Percentiles rank a stretch among this genome's conserved stretches.
Conservation (phyloP, 345 rosid genomes). For the Eucalyptus erythrocorys region DNA sequence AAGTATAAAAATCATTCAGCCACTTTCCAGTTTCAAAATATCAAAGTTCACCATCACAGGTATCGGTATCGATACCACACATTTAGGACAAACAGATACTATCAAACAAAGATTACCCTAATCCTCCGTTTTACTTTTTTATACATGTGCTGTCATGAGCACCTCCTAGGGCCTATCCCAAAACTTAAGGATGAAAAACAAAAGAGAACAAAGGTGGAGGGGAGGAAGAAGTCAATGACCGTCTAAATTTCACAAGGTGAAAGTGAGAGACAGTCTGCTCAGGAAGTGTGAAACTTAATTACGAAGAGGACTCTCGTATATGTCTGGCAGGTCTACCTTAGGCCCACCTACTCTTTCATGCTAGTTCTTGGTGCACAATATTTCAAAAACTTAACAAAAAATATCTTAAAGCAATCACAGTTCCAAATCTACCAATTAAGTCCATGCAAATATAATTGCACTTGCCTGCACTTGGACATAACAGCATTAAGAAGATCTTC, state of each 20-base stretch:
- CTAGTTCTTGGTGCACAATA: neutral
- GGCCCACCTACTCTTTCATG: neutral
- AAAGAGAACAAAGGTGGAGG: neutral
- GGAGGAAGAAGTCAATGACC: neutral
- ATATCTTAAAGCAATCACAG: neutral
- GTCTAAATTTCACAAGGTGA: neutral
- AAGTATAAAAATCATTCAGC: neutral
- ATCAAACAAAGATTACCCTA: neutral
- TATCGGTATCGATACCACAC: neutral
- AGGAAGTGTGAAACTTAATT: neutral
- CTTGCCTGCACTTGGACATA: slow-evolving; percentile 30
- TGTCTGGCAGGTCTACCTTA: neutral
- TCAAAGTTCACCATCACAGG: neutral
- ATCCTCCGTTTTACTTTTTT: neutral
- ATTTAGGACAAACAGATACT: neutral
- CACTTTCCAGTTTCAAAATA: neutral
- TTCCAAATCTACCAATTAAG: neutral
- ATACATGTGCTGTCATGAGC: neutral
- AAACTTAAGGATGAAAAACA: neutral
- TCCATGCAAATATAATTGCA: neutral
- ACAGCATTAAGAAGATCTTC: slow-evolving; percentile 36
- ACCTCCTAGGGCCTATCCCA: neutral
- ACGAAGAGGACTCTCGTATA: neutral
- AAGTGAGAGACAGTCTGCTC: neutral
- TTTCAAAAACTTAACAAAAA: neutral